Evolutionary conservation across 257 asterid genomes (phyloP).

Genomic region (Nicotiana paniculata): DNA sequence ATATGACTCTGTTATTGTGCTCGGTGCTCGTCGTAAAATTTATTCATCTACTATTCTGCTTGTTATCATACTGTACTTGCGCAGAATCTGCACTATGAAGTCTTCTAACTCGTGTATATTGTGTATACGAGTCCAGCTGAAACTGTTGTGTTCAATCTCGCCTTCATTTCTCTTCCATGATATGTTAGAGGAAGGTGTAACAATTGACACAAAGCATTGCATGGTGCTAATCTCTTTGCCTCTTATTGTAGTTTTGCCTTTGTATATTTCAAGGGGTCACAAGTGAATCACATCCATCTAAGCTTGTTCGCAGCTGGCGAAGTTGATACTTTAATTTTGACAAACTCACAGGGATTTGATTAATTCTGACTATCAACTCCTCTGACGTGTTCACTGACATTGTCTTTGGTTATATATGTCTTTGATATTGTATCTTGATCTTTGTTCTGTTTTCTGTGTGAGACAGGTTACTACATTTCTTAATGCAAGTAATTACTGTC

Average conservation of each 20-base stretch:
- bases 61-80: constrained; percentile 56
- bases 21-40: background rate
- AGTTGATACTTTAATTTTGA: constrained; percentile 80
- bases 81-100: constrained; percentile 70
- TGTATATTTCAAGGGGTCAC: constrained; percentile 50
- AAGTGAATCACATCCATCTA: constrained; percentile 68
- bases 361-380: background rate
- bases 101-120: constrained; percentile 75
- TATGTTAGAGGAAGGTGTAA: constrained; percentile 68
- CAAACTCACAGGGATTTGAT: constrained; percentile 74
- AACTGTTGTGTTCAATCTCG: constrained; percentile 87
- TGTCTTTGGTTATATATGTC: background rate
- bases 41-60: constrained; percentile 5
- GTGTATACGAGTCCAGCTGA: constrained; percentile 82
- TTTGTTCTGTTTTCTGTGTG: background rate
- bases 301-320: constrained; percentile 82
- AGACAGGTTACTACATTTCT: constrained; percentile 67
- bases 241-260: background rate
- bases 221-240: background rate
- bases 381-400: background rate
- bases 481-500: constrained; percentile 57
- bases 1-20: constrained; percentile 20
- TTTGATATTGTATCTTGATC: background rate
- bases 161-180: constrained; percentile 82
- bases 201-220: constrained; percentile 12